A percentile compares a stretch with the other conserved stretches of the same genome.
Conservation (phyloP, 2,329 filamentous ascomycete genomes). For the Tolypocladium cylindrosporum region DNA sequence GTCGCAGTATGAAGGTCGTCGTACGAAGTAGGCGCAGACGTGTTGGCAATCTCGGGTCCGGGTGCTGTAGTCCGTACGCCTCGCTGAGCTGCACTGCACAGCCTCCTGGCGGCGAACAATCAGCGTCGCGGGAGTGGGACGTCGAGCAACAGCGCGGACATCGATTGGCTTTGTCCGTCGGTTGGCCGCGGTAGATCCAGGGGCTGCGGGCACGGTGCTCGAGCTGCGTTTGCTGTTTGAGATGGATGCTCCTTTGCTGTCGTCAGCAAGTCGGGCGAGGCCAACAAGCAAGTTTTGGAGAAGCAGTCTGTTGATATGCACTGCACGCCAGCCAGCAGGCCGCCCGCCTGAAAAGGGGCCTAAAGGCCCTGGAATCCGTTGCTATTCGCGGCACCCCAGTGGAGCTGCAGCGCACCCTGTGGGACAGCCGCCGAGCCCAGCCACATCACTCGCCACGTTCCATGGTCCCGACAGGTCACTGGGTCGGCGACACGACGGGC, state of each 20-base stretch:
- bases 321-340: neutral
- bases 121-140: neutral
- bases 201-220: neutral
- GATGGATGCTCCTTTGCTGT: neutral
- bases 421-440: neutral
- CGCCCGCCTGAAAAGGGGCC: neutral
- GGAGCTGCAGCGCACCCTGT: neutral
- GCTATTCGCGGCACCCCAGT: slow-evolving; percentile 1
- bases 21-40: neutral
- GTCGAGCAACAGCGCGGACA: neutral
- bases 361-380: neutral
- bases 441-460: slow-evolving; percentile 2
- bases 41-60: neutral
- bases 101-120: slow-evolving; percentile 6
- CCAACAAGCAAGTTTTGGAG: neutral
- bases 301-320: neutral
- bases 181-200: neutral
- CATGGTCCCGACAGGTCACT: neutral
- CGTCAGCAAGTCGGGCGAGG: neutral
- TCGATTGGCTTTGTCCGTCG: neutral
- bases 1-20: neutral
- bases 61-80: neutral
- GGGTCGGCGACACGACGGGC: neutral
- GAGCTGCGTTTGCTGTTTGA: neutral
- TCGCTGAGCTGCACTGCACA: slow-evolving; percentile 4